Conservation (phyloP, 2,329 filamentous ascomycete species). For the Tolypocladium tropicale region DNA sequence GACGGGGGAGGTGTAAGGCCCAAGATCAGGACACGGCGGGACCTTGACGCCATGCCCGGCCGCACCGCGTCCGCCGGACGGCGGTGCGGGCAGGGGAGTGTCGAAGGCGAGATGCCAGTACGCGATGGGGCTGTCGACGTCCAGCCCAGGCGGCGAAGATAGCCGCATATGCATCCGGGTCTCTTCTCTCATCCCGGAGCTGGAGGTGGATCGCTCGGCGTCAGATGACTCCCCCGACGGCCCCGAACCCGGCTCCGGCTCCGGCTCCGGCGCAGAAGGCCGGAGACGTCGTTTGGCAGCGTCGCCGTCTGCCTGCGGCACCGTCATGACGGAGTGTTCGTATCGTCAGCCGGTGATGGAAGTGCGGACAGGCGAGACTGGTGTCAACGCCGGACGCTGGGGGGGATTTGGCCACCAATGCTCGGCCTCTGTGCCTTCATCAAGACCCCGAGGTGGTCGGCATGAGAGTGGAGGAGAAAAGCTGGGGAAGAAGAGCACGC, state of each 20-base stretch:
- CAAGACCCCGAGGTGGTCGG: neutral
- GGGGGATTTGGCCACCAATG: neutral
- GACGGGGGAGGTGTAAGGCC: slow-evolving; percentile 58
- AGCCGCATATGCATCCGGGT: neutral
- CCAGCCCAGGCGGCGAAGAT: neutral
- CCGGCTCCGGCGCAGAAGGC: neutral
- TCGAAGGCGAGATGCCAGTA: slow-evolving; percentile 31
- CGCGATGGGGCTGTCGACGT: slow-evolving; percentile 18
- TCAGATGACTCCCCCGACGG: neutral
- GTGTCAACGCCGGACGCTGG: neutral
- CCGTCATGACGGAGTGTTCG: neutral
- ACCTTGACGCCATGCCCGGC: slow-evolving; percentile 20
- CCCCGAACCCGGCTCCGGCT: neutral
- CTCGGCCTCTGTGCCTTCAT: neutral
- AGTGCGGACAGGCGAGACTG: neutral
- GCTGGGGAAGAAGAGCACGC: neutral
- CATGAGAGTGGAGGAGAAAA: neutral
- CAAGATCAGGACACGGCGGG: slow-evolving; percentile 54
- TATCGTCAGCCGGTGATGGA: neutral
- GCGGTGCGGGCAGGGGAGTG: slow-evolving; percentile 22
- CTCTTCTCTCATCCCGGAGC: slow-evolving; percentile 1
- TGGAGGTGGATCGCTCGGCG: neutral
- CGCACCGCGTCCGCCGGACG: slow-evolving; percentile 7
- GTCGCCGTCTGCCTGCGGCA: neutral
- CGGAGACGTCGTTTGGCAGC: neutral